Evolutionary conservation across 2,329 filamentous ascomycete genomes (phyloP), one percentile per base, ranked within the genome.

Genomic region (Chaetomium sp.): DNA sequence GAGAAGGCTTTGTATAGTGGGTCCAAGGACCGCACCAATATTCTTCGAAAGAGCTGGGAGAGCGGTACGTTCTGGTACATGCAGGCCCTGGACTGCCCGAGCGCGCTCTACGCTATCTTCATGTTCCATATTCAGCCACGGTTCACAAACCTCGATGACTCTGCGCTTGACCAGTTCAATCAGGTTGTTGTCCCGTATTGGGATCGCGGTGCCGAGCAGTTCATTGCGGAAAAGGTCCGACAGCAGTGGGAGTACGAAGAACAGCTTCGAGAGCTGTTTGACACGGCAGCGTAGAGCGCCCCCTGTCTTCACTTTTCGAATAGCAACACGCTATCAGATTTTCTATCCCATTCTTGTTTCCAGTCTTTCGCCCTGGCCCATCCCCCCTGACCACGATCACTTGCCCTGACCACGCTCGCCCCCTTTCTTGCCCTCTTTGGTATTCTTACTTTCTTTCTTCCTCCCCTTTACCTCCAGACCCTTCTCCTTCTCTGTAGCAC

Each of bases 201-300:
- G 41, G 27, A 6, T 8, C 38, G 12, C 4, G 49, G 36, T 8
- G 36, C 27, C 4, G 4, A 19, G 12, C 7, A 11, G 19, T 51
- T 51, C 40, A 14, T 43, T 19, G 37, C 11, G 5, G 36, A 41
- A 6, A 52, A 45, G 41, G 27, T 52, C 5, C n/a, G 19, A 35
- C 40, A 52, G 33, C 50, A 43, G 14, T 33, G 19, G n/a, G 50
- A 46, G 50, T 52, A 52, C 35, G 48, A 49, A 6, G 4, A 40
- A n/a, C 6, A 34, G 37, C 27, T 49, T 27, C 19, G 19, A 27
- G 19, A 27, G 19, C 19, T 27, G 19, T 27, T 27, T 27, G 19
- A 27, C 19, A 27, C 19, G 19, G 19, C 19, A 27, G 19, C 19
- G 19, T 27, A 27, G 19, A 27, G 19, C 19, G 19, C 19, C 19